Base-by-base conservation (phyloP, 2,329 filamentous ascomycete genomes). In the Phyllosticta citriasiana region DNA sequence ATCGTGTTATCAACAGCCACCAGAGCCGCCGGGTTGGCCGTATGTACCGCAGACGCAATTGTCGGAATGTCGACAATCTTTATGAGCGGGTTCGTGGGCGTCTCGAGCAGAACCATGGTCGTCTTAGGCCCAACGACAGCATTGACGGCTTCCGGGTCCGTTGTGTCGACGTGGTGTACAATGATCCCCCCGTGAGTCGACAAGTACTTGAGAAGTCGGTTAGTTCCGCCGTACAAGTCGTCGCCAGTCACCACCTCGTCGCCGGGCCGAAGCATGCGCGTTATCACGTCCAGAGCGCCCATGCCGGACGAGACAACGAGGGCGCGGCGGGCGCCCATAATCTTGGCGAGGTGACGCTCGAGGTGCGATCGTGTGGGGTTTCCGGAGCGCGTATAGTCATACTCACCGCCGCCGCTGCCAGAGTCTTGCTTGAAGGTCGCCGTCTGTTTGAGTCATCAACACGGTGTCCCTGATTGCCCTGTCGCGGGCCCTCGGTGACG, bases 1-100 rank as follows among this genome's bases (percentile, higher is more conserved):
- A 99, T 99, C 62, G 94, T 99, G 79, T 99, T 99, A 77, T 99
- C 94, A 26, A 97, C 94, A 1, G 92, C 86, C 16, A 99, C 91
- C 51, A 97, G 79, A 26, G 90, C 88, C 64, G 84, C 84, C 7
- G 87, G 79, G 74, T 94, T 96, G 57, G 83, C 84, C 47, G 87
- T 84, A 73, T 97, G 94, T 0, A 88, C 84, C 22, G 87, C 78
- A 50, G 82, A 80, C 14, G 94, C 85, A 67, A 99, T 95, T 24
- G 85, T 81, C 3, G 87, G 82, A 63, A 99, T 88, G 73, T 99
- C 94, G 69, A 95, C 91, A 67, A 99, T 92, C 78, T 99, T 99
- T 81, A 99, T 97, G 56, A 99, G 79, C 5, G 94, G 95, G 76
- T 99, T 99, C 27, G 94, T 99, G 2, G 95, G 94, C 0, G 92